These are phyloP conservation scores for Nannochloropsis granulata DNA, from an alignment of 108 stramenopile genomes.

Conservation along the genomic window DNA sequence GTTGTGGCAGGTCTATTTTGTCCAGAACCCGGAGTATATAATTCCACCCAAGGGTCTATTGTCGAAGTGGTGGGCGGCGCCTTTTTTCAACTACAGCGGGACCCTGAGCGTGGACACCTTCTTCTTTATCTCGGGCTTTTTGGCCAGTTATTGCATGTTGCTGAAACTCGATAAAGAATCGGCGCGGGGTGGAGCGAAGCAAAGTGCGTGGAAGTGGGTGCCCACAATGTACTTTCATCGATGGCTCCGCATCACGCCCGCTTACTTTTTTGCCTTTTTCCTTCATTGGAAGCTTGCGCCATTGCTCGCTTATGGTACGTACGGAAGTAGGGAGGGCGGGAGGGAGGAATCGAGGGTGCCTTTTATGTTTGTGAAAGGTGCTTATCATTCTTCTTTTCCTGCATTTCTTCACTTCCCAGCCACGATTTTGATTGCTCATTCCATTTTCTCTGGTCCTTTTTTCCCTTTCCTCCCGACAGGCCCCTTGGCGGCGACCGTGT, in stretches of 20 bases:
- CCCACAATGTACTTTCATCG: slow-evolving; percentile 30
- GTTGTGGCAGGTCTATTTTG: neutral
- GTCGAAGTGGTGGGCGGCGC: neutral
- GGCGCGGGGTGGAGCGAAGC: neutral
- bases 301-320: slow-evolving; percentile 15
- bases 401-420: no score
- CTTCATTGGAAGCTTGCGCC: slow-evolving; percentile 33
- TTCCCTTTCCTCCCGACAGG: neutral
- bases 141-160: slow-evolving; percentile 31
- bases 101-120: slow-evolving; percentile 40
- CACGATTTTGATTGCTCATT: no score
- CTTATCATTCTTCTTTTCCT: no score
- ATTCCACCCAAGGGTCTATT: slow-evolving; percentile 5
- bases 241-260: slow-evolving; percentile 32
- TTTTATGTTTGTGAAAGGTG: no score
- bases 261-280: slow-evolving; percentile 21
- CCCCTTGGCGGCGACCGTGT: neutral
- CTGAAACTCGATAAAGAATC: neutral
- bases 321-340: neutral
- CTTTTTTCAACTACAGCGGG: slow-evolving; percentile 2
- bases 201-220: neutral
- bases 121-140: slow-evolving; percentile 37
- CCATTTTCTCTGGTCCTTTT: no score
- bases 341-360: no score
- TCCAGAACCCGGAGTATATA: slow-evolving; percentile 10